These are phyloP conservation scores for Patellaria atrata DNA, from an alignment of 495 filamentous ascomycete species.

Conservation along the genomic window DNA sequence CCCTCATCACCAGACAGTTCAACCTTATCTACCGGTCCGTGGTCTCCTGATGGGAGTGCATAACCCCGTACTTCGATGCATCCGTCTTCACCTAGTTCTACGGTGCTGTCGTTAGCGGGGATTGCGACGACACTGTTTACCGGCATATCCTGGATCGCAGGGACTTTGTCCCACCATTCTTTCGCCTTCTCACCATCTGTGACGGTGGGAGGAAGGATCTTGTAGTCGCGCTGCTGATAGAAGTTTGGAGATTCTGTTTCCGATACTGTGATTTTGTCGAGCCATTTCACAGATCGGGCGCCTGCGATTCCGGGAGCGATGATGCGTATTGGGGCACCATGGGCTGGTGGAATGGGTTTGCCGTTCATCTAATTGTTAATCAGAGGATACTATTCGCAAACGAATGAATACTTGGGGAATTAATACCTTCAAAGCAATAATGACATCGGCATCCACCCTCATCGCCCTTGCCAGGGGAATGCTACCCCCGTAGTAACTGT, in stretches of 20 bases:
- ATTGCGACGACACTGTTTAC: conserved; percentile 38
- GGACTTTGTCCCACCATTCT: conserved; percentile 26
- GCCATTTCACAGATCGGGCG: conserved; percentile 28
- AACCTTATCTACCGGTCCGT: conserved; percentile 39
- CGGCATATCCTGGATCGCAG: conserved; percentile 27
- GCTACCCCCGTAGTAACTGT: conserved; percentile 41
- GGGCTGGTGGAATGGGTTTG: conserved; percentile 22
- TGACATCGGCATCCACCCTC: conserved; percentile 32
- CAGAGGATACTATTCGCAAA: not conserved
- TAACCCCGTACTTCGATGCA: conserved; percentile 38
- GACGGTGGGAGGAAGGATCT: conserved; percentile 26
- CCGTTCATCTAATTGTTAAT: conserved; percentile 24
- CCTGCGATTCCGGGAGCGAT: conserved; percentile 27
- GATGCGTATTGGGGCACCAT: conserved; percentile 25
- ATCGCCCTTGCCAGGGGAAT: conserved; percentile 36
- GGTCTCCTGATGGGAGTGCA: conserved; percentile 38
- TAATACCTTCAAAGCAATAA: conserved; percentile 40
- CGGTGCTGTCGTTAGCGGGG: conserved; percentile 30
- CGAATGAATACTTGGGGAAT: not conserved
- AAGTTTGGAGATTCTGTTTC: conserved; percentile 20
- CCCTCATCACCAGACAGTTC: conserved; percentile 39
- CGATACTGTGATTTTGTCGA: conserved; percentile 24
- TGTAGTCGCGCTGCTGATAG: conserved; percentile 30
- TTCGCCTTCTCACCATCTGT: conserved; percentile 30
- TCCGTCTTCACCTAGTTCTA: conserved; percentile 26